phyloP scores from a whole-genome alignment of 192 early-diverging fungal genomes.

The Coemansia sp. region DNA sequence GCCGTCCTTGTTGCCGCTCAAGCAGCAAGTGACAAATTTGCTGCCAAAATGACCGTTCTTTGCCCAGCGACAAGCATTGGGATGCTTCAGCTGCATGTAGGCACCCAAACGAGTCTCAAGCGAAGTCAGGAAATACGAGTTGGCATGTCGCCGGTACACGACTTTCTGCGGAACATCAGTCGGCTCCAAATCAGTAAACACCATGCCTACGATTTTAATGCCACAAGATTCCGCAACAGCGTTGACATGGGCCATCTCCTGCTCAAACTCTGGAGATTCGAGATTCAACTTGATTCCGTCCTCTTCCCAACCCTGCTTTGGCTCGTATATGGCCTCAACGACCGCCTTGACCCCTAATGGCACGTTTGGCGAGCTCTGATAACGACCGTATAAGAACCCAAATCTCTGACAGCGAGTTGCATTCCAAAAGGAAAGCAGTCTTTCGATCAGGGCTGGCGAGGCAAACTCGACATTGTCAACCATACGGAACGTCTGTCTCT shows the following conservation, averaged over 20 bases:
- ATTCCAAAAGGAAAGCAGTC: slow-evolving; percentile 86
- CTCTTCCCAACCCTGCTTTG: slow-evolving; percentile 75
- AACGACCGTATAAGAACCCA: slow-evolving; percentile 92
- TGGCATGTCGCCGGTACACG: slow-evolving; percentile 82
- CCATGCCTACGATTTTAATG: slow-evolving; percentile 77
- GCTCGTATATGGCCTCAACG: slow-evolving; percentile 92
- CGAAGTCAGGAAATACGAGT: slow-evolving; percentile 92
- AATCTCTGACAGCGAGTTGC: slow-evolving; percentile 83
- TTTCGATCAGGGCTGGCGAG: slow-evolving; percentile 70
- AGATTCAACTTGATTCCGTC: slow-evolving; percentile 69
- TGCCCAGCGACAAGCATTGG: slow-evolving; percentile 70
- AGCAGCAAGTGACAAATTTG: slow-evolving; percentile 92
- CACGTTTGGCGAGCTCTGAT: slow-evolving; percentile 86
- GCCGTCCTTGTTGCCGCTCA: slow-evolving; percentile 87
- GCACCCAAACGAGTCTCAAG: slow-evolving; percentile 86
- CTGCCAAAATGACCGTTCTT: slow-evolving; percentile 79
- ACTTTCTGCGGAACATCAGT: slow-evolving; percentile 77
- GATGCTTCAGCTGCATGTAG: slow-evolving; percentile 76
- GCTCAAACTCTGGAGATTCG: slow-evolving; percentile 61
- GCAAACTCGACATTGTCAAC: slow-evolving; percentile 98
- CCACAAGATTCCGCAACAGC: slow-evolving; percentile 68
- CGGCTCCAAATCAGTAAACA: slow-evolving; percentile 94
- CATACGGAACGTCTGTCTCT: slow-evolving; percentile 87
- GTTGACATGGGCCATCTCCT: slow-evolving; percentile 52
- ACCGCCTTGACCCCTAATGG: slow-evolving; percentile 96